phyloP scores from a whole-genome alignment of 2,329 filamentous ascomycete species.

The Pseudopyricularia javanii region DNA sequence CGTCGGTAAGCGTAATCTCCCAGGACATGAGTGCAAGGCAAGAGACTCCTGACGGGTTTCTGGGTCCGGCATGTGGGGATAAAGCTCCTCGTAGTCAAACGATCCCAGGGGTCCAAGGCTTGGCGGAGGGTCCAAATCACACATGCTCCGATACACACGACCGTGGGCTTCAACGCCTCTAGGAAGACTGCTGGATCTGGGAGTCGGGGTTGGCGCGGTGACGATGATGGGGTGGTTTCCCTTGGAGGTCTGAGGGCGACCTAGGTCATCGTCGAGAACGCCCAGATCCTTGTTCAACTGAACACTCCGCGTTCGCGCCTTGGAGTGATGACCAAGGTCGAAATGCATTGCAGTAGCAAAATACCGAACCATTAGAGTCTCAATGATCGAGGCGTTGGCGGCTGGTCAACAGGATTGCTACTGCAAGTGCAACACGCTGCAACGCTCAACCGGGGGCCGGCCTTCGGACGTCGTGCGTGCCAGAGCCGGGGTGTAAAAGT shows the following conservation, averaged over 20 bases:
- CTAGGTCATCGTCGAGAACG: conserved; percentile 6
- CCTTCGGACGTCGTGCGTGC: not conserved
- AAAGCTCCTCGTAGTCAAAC: conserved; percentile 35
- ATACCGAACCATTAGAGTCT: not conserved
- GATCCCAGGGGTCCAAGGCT: conserved; percentile 28
- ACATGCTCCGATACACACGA: conserved; percentile 37
- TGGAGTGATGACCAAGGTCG: conserved; percentile 29
- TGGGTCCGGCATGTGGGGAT: conserved; percentile 16
- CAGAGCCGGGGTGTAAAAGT: not conserved
- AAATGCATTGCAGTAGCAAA: conserved; percentile 17
- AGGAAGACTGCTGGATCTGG: conserved; percentile 21
- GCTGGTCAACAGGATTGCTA: not conserved
- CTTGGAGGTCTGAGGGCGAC: conserved; percentile 7
- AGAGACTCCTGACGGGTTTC: conserved; percentile 22
- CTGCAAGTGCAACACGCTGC: not conserved
- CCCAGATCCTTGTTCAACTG: conserved; percentile 27
- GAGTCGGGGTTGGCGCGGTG: conserved; percentile 14
- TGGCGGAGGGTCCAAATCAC: conserved; percentile 36
- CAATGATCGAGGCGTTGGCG: not conserved
- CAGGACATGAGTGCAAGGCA: conserved; percentile 8
- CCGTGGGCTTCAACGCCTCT: conserved; percentile 19
- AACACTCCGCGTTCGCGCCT: conserved; percentile 32
- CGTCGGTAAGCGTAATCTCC: conserved; percentile 4
- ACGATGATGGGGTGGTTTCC: conserved; percentile 8
- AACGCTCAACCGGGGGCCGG: not conserved